Base-by-base conservation (phyloP, 805 yeast species). In the Saccharomycopsis olivae region DNA sequence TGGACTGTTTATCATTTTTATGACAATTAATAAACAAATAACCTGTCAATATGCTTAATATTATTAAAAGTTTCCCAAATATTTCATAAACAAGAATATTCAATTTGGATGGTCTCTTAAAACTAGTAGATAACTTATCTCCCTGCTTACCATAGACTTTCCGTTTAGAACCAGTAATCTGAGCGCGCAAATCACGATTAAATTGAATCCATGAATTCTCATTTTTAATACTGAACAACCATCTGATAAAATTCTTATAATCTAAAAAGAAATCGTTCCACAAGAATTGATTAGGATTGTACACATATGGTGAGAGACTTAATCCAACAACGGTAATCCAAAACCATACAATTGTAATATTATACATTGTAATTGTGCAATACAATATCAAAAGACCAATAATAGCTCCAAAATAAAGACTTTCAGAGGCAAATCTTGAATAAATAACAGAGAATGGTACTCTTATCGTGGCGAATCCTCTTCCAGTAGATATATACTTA, bases 381-480 rank as follows among this genome's bases (percentile, higher is more conserved):
- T 72, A 78, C 3, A 77, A 49, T 32, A 82, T 64, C 47, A 78
- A 53, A 40, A 71, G 49, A 31, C 73, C 58, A 19, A 73, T 65
- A 2, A 66, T 55, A 1, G 71, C 66, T 2, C 86, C 88, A 61
- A 73, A 74, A 52, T 79, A 76, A 33, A 78, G 64, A 45, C 83
- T 71, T 36, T 77, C 81, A 24, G 74, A 65, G 3, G 86, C 76
- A 58, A 79, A 83, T 46, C 87, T 66, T 8, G 85, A 62, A 51
- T 76, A 83, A 34, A 84, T 63, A 9, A 65, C 57, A n/a, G 74
- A 60, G 52, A 81, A 79, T 25, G 85, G 75, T 34, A 72, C 66
- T 54, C 94, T 67, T 1, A 75, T 66, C 3, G 88, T 83, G 2
- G 94, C 86, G 55, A 83, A 76, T 9, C 87, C 87, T 59, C 94